Evolutionary conservation across 352 stramenopile genomes (phyloP).

Genomic region (Phytophthora macrochlamydospora): DNA sequence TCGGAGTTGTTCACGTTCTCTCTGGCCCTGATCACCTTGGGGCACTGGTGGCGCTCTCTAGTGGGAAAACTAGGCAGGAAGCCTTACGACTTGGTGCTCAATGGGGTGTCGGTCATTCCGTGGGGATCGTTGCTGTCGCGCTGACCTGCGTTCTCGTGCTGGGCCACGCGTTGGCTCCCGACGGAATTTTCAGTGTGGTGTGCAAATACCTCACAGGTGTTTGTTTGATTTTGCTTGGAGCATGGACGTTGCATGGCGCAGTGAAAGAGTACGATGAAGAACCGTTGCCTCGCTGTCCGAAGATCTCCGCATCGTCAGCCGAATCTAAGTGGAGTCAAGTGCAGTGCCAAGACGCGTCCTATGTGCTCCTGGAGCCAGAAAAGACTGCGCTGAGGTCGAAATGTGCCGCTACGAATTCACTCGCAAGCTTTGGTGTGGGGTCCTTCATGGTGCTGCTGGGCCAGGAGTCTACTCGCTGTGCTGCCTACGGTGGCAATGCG

Average conservation of each 20-base stretch:
- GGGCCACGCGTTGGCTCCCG: slow-evolving; percentile 39
- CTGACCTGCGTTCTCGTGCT: slow-evolving; percentile 50
- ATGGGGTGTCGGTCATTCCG: slow-evolving; percentile 89
- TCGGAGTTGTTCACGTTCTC: slow-evolving; percentile 63
- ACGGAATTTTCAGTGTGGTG: slow-evolving; percentile 31
- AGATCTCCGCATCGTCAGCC: slow-evolving; percentile 22
- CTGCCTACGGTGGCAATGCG: slow-evolving; percentile 87
- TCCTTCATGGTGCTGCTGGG: slow-evolving; percentile 89
- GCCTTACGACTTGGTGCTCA: slow-evolving; percentile 83
- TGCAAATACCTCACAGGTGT: slow-evolving; percentile 73
- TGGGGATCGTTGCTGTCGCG: slow-evolving; percentile 81
- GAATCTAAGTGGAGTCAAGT: slow-evolving; percentile 50
- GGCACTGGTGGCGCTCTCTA: slow-evolving; percentile 85
- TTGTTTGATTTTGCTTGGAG: slow-evolving; percentile 65
- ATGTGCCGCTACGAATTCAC: slow-evolving; percentile 9
- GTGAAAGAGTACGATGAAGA: slow-evolving; percentile 33
- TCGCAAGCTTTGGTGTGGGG: slow-evolving; percentile 62
- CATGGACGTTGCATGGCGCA: slow-evolving; percentile 55
- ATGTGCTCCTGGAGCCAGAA: slow-evolving; percentile 50
- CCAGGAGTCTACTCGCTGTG: slow-evolving; percentile 78
- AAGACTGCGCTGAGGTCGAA: slow-evolving; percentile 8
- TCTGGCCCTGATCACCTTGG: slow-evolving; percentile 88
- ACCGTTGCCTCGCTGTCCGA: slow-evolving; percentile 14
- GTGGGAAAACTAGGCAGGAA: slow-evolving; percentile 54
- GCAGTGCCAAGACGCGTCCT: slow-evolving; percentile 61